Evolutionary conservation across 768 basidiomycete genomes (phyloP).

Genomic region (Pisolithus marmoratus): DNA sequence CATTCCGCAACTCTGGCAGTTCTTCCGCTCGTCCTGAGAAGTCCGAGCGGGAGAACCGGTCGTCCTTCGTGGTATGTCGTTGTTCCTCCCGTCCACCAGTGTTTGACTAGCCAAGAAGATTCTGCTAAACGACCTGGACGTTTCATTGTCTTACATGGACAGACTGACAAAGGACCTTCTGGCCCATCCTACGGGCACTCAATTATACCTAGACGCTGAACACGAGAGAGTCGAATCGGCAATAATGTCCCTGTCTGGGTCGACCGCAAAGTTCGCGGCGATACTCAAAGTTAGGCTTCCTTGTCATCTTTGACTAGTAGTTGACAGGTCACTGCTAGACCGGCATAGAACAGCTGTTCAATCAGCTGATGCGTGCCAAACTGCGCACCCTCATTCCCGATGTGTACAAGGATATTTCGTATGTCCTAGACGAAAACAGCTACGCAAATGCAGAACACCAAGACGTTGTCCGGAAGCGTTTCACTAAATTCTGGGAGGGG

Average conservation of each 20-base stretch:
- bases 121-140: conserved; percentile 89
- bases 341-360: conserved; percentile 92
- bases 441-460: conserved; percentile 82
- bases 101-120: conserved; percentile 43
- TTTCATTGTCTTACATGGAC: conserved; percentile 86
- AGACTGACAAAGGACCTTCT: conserved; percentile 65
- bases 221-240: conserved; percentile 42
- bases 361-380: conserved; percentile 85
- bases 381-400: conserved; percentile 80
- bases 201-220: conserved; percentile 63
- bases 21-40: conserved; percentile 58
- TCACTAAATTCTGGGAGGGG: conserved; percentile 82
- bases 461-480: conserved; percentile 84
- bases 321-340: conserved; percentile 36
- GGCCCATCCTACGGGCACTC: conserved; percentile 47
- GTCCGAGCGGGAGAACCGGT: conserved; percentile 72
- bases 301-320: neutral
- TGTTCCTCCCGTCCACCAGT: neutral
- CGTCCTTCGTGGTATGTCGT: conserved; percentile 73
- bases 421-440: conserved; percentile 82
- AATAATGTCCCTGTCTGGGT: conserved; percentile 45
- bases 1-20: conserved; percentile 55
- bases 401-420: conserved; percentile 85
- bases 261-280: conserved; percentile 61
- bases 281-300: conserved; percentile 57